phyloP scores from a whole-genome alignment of 257 asterid species.

The Fraxinus americana region DNA sequence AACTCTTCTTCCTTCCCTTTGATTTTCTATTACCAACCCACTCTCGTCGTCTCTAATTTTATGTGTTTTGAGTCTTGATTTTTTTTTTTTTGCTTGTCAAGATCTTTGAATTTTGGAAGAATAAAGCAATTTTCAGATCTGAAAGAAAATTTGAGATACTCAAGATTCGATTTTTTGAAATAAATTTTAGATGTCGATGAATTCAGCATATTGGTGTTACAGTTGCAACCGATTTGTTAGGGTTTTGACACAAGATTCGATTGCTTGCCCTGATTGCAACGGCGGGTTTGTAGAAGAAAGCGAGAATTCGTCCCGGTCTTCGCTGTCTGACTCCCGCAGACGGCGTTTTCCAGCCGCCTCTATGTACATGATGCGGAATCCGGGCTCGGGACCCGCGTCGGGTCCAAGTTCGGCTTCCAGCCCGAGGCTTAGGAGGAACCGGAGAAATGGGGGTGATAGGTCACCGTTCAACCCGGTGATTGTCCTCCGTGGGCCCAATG shows the following conservation, averaged over 20 bases:
- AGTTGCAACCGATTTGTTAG: slow-evolving; percentile 69
- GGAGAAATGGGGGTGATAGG: slow-evolving; percentile 70
- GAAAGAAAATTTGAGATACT: background rate
- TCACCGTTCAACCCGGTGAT: slow-evolving; percentile 89
- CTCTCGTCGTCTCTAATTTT: background rate
- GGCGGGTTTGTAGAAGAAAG: slow-evolving; percentile 72
- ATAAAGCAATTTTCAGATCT: slow-evolving; percentile 8
- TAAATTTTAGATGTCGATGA: slow-evolving; percentile 39
- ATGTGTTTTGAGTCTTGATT: background rate
- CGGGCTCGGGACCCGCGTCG: slow-evolving; percentile 43
- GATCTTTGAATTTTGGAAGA: background rate
- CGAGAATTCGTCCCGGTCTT: slow-evolving; percentile 49
- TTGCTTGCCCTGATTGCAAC: slow-evolving; percentile 71
- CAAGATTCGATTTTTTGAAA: background rate
- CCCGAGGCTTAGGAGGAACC: slow-evolving; percentile 65
- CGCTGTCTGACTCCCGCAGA: slow-evolving; percentile 57
- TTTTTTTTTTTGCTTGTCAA: background rate
- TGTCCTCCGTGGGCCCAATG: slow-evolving; percentile 70
- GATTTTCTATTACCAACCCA: background rate
- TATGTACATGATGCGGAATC: slow-evolving; percentile 47
- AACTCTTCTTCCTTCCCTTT: background rate
- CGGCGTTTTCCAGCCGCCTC: slow-evolving; percentile 71
- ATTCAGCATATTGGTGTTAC: slow-evolving; percentile 73
- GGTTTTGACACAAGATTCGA: slow-evolving; percentile 52
- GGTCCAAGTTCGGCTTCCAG: slow-evolving; percentile 36